Conservation (phyloP, 1,284 basidiomycete genomes). For the Puccinia hordei region DNA sequence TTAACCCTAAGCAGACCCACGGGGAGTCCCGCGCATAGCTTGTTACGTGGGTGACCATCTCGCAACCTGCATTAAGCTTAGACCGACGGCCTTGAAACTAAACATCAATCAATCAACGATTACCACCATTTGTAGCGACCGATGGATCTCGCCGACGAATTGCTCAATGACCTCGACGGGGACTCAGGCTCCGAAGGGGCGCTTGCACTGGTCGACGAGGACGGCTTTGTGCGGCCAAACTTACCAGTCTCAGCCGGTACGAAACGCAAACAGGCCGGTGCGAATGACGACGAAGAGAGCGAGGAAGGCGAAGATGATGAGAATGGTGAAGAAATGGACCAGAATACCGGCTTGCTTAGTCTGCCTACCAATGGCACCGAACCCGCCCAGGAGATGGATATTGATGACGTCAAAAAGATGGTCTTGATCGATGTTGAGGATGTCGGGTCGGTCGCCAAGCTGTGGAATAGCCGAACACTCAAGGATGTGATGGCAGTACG, state of each 20-base stretch:
- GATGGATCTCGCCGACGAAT: constrained; percentile 43
- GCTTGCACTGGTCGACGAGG: not conserved
- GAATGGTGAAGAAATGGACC: constrained; percentile 13
- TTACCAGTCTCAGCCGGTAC: not conserved
- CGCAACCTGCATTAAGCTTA: too few species aligned
- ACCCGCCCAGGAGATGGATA: constrained; percentile 48
- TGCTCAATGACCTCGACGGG: constrained; percentile 40
- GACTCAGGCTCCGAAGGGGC: constrained; percentile 35
- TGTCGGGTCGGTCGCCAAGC: constrained; percentile 43
- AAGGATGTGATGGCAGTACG: constrained; percentile 34
- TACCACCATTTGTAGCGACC: not conserved
- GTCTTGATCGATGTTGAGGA: constrained; percentile 53
- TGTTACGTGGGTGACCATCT: too few species aligned
- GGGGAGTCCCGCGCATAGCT: too few species aligned
- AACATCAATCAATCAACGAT: too few species aligned
- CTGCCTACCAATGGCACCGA: constrained; percentile 44
- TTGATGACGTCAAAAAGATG: constrained; percentile 55
- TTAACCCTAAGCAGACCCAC: too few species aligned
- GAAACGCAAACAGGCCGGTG: constrained; percentile 1
- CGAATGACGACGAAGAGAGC: constrained; percentile 7
- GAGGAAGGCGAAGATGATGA: constrained; percentile 34
- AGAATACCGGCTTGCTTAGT: not conserved
- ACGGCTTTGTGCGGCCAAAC: constrained; percentile 27
- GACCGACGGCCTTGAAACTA: too few species aligned
- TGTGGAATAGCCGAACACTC: constrained; percentile 36